Base-by-base conservation (phyloP, 345 rosid species). In the Brassica cretica region DNA sequence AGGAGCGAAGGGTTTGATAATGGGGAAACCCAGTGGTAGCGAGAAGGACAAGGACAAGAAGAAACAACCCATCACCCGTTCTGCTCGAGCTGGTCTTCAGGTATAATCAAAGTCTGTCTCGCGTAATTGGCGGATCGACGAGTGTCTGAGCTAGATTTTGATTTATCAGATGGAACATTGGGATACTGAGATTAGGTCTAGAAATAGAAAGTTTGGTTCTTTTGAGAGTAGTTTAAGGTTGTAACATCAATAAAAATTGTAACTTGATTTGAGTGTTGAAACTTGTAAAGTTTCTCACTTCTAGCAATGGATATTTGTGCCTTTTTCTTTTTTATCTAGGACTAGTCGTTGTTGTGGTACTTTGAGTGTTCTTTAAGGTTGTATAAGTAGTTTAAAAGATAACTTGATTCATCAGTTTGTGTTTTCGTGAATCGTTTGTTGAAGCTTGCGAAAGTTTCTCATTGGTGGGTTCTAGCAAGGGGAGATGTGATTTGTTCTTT, bases 1-100 rank as follows among this genome's bases (percentile, higher is more conserved):
- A 79, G 97, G 97, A 60, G 97, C 92, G 0, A 91, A 91, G 24
- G 97, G 97, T 3, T 79, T 91, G 83, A 84, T 87, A 33, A 87
- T 86, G 65, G 97, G 92, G 60, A 89, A 89, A 84, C 82, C 92
- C 19, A 84, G 86, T 8, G 82, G 83, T 19, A 85, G 75, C 78
- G 90, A 82, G 46, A 89, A 88, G 81, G 92, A 89, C 71, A 90
- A 87, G 84, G 92, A 88, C 76, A 88, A 90, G 90, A 90, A 90
- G 89, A 87, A 80, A 33, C 90, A 80, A 39, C 90, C 95, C 9
- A 66, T 78, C 66, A 88, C 95, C 29, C 91, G 95, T 80, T 90
- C 95, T 46, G 86, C 95, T 72, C 95, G 95, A 19, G 93, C 95
- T 66, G 95, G 95, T 74, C 88, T 90, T 6, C 92, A 90, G 91